Conservation (phyloP, 805 yeast genomes). For the Saturnispora ahearnii region DNA sequence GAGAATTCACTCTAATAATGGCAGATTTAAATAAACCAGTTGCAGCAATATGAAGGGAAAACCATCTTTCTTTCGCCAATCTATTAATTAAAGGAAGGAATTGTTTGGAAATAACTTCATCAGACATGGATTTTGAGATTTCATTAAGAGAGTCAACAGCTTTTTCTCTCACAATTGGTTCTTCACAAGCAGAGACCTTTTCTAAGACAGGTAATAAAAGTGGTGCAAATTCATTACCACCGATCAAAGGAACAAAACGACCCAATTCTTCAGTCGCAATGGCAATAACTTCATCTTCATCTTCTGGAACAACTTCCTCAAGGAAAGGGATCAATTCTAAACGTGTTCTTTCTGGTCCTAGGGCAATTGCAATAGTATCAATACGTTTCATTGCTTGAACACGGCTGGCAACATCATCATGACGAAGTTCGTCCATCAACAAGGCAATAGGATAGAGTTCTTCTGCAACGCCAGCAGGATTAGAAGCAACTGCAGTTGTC, state of each 20-base stretch:
- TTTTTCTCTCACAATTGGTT: constrained; percentile 90
- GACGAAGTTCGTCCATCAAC: constrained; percentile 88
- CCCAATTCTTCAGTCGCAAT: constrained; percentile 89
- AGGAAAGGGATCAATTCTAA: constrained; percentile 84
- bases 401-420: constrained; percentile 89
- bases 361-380: constrained; percentile 88
- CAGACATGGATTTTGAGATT: constrained; percentile 53
- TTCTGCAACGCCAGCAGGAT: constrained; percentile 23
- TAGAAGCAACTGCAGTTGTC: constrained; percentile 5
- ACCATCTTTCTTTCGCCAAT: constrained; percentile 88
- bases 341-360: constrained; percentile 90
- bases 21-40: constrained; percentile 79
- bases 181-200: constrained; percentile 84
- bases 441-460: constrained; percentile 90
- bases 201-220: constrained; percentile 63
- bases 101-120: constrained; percentile 53
- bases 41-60: constrained; percentile 82
- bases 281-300: constrained; percentile 96
- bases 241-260: constrained; percentile 77
- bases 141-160: constrained; percentile 80
- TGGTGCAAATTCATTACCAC: constrained; percentile 64
- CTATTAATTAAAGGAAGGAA: constrained; percentile 71
- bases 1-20: constrained; percentile 47
- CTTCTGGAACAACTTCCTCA: constrained; percentile 86
- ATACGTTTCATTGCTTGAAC: constrained; percentile 91